phyloP scores from a whole-genome alignment of 2,329 filamentous ascomycete genomes.

The Celoporthe dispersa region DNA sequence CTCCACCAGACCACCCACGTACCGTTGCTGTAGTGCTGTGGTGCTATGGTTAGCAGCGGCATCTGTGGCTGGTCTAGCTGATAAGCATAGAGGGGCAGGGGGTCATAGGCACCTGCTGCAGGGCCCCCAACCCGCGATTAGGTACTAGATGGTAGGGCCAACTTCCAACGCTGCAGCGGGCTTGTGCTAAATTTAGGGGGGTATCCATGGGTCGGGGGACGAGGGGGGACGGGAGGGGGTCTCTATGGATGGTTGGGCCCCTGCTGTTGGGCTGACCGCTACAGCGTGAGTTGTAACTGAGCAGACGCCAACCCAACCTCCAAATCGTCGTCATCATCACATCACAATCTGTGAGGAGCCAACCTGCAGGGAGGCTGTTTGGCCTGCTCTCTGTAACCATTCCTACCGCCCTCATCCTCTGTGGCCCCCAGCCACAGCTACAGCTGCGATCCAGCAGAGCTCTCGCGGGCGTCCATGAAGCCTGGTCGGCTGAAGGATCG shows the following conservation, averaged over 20 bases:
- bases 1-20: neutral
- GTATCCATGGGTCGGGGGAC: neutral
- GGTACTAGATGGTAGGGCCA: neutral
- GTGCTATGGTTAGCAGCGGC: neutral
- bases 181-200: constrained; percentile 3
- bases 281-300: neutral
- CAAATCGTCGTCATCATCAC: neutral
- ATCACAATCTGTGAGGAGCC: neutral
- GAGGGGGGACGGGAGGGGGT: neutral
- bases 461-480: neutral
- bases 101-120: neutral
- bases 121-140: neutral
- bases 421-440: neutral
- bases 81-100: neutral
- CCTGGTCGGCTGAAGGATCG: constrained; percentile 3
- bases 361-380: neutral
- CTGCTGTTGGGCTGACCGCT: neutral
- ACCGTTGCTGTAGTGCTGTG: neutral
- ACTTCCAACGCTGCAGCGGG: neutral
- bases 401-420: constrained; percentile 2
- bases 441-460: neutral
- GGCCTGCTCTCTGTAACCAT: neutral
- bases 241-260: neutral
- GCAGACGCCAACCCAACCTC: neutral
- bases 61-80: neutral